Evolutionary conservation across 2,329 filamentous ascomycete genomes (phyloP).

Genomic region (Aureobasidium mangrovei): DNA sequence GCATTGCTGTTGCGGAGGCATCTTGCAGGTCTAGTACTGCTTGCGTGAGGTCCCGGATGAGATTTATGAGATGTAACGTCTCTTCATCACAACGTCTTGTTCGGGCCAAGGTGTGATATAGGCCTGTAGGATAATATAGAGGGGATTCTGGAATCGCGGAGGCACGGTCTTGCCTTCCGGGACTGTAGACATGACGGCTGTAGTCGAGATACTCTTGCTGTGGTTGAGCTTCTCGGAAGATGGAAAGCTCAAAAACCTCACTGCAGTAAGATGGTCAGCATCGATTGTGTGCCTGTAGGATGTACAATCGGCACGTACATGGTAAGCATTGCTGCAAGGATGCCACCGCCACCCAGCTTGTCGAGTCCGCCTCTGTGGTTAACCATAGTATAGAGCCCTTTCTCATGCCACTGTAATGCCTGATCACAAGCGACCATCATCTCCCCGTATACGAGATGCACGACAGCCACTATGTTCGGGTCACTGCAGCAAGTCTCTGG

Average conservation of each 20-base stretch:
- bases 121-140: conserved; percentile 1
- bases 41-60: background rate
- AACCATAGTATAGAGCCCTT: conserved; percentile 25
- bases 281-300: background rate
- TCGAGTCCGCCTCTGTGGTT: conserved; percentile 23
- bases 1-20: background rate
- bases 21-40: background rate
- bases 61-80: background rate
- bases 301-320: conserved; percentile 1
- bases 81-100: conserved; percentile 1
- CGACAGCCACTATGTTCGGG: conserved; percentile 25
- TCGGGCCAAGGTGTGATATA: background rate
- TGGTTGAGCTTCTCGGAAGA: conserved; percentile 2
- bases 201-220: conserved; percentile 8
- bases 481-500: conserved; percentile 21
- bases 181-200: background rate
- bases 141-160: conserved; percentile 7
- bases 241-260: background rate
- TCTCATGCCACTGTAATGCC: conserved; percentile 21
- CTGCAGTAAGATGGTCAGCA: background rate
- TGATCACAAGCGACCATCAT: conserved; percentile 23
- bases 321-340: conserved; percentile 12
- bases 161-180: background rate
- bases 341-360: conserved; percentile 21
- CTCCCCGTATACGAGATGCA: conserved; percentile 25